A percentile compares a stretch with the other conserved stretches of the same genome.
phyloP scores from a whole-genome alignment of 1,139 yeast species.

The Magnusiomyces suaveolens region DNA sequence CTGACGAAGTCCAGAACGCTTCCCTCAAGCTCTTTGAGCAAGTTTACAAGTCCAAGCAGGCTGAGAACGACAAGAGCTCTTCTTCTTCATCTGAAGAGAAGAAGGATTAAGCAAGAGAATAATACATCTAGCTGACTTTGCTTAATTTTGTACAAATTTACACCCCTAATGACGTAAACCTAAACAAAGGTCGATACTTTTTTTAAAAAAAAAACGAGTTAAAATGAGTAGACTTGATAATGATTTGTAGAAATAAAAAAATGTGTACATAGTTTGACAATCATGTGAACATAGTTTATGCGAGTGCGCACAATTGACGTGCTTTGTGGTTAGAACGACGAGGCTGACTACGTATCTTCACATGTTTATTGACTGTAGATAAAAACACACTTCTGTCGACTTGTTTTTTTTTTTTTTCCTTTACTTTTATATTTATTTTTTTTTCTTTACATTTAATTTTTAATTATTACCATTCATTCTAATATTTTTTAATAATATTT shows the following conservation, averaged over 20 bases:
- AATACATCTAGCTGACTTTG: too few species aligned
- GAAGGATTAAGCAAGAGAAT: constrained; percentile 4
- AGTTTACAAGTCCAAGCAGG: constrained; percentile 70
- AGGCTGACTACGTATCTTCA: not conserved
- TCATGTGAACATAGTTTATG: too few species aligned
- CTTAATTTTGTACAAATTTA: too few species aligned
- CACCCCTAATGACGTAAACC: too few species aligned
- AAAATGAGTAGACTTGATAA: too few species aligned
- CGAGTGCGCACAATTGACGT: not conserved
- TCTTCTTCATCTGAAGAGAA: constrained; percentile 11
- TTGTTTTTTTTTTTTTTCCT: constrained; percentile 4
- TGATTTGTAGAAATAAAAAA: too few species aligned
- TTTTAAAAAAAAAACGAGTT: too few species aligned
- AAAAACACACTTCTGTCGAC: not conserved
- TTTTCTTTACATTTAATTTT: not conserved
- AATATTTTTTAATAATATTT: too few species aligned
- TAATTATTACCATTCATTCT: not conserved
- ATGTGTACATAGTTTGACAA: too few species aligned
- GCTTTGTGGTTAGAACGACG: not conserved
- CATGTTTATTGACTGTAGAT: not conserved
- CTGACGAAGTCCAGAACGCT: constrained; percentile 86
- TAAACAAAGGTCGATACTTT: too few species aligned
- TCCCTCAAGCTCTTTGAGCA: constrained; percentile 92
- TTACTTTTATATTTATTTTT: not conserved
- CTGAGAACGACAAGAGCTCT: constrained; percentile 13